Evolutionary conservation across 345 rosid genomes (phyloP), one percentile per base, ranked within the genome.

Genomic region (Gossypium herbaceum): DNA sequence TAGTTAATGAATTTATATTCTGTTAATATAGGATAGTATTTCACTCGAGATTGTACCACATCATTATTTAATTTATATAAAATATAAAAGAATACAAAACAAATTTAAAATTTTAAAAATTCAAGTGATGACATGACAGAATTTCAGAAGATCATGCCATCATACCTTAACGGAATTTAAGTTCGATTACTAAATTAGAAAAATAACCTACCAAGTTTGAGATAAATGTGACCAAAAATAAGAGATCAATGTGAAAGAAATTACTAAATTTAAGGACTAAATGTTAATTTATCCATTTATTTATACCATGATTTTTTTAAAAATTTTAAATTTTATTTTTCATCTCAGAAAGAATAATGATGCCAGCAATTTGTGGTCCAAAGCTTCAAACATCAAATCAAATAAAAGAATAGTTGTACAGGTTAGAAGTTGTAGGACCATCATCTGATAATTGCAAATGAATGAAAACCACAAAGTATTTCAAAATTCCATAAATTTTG

Each of bases 351-450:
- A 56, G 75, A 75, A 75, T 75, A 72, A 72, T 77, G 74, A 79
- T 68, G 55, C 68, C 64, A 60, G 81, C 81, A 13, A 57, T 43
- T 58, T 65, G 79, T 79, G 87, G 80, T 75, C 85, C 79, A 72
- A 63, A 12, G 48, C 60, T 27, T 52, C 76, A 65, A 68, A 41
- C 63, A 66, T 59, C 41, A 34, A 34, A 34, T 59, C 61, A 59
- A 59, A 25, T 69, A 54, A 71, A 61, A 68, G 78, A 62, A 81
- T 64, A 47, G 73, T 74, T 74, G 59, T 47, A 50, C 71, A 56
- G 57, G 16, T 75, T 60, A 61, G 64, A 59, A 61, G 57, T 48
- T 24, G 55, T 68, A 69, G 85, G 81, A 79, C 83, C 85, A 80
- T 75, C 73, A 65, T 52, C 3, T 54, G 64, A 75, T 74, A 71